phyloP scores from a whole-genome alignment of 352 stramenopile species.

The Globisporangium heterothallicum region DNA sequence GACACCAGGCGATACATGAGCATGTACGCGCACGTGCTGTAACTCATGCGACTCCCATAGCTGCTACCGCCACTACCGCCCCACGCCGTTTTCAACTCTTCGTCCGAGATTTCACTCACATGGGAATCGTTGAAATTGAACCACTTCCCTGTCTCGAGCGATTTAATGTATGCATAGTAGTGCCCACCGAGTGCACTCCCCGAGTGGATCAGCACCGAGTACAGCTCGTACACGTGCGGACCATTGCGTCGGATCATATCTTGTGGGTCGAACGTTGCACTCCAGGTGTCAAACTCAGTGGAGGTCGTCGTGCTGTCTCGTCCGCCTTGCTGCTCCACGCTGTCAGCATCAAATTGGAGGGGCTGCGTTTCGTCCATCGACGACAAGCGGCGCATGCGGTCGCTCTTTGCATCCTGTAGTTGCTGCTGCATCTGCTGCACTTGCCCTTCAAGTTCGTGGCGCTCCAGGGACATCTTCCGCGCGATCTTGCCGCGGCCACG shows the following conservation, averaged over 20 bases:
- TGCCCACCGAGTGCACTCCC: conserved; percentile 89
- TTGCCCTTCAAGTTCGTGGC: conserved; percentile 57
- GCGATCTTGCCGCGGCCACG: conserved; percentile 50
- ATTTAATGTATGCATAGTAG: conserved; percentile 94
- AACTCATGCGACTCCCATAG: conserved; percentile 50
- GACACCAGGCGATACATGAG: conserved; percentile 85
- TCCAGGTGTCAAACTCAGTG: conserved; percentile 59
- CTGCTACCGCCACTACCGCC: conserved; percentile 37
- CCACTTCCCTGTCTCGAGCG: conserved; percentile 74
- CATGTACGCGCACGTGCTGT: conserved; percentile 89
- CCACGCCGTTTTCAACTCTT: conserved; percentile 72
- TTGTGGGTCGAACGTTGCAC: conserved; percentile 54
- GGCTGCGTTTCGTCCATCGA: conserved; percentile 73
- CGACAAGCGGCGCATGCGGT: conserved; percentile 41
- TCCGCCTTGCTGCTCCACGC: conserved; percentile 10
- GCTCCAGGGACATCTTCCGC: conserved; percentile 85
- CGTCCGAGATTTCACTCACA: conserved; percentile 72
- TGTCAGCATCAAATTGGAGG: conserved; percentile 25
- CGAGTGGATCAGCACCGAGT: conserved; percentile 90
- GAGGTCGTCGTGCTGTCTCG: conserved; percentile 1
- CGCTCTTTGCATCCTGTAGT: conserved; percentile 5
- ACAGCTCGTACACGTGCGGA: conserved; percentile 87
- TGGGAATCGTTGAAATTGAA: conserved; percentile 88
- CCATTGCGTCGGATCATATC: conserved; percentile 55
- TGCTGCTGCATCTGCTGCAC: conserved; percentile 16